phyloP scores from a whole-genome alignment of 768 basidiomycete species.

The Rhizopogon sp. region DNA sequence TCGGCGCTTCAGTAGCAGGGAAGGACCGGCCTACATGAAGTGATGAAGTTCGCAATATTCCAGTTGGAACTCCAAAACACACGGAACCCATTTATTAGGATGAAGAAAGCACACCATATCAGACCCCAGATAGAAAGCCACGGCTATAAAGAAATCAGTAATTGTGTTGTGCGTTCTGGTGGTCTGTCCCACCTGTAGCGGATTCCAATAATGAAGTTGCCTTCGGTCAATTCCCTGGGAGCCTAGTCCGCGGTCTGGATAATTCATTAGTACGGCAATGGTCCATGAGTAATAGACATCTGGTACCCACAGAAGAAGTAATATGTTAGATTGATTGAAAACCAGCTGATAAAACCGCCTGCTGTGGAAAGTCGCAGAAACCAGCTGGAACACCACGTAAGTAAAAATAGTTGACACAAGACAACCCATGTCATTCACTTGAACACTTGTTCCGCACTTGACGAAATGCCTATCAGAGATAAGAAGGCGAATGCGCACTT shows the following conservation, averaged over 20 bases:
- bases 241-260: constrained; percentile 57
- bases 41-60: constrained; percentile 41
- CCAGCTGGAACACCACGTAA: constrained; percentile 35
- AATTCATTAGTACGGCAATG: background rate
- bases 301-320: constrained; percentile 52
- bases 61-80: constrained; percentile 59
- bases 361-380: constrained; percentile 62
- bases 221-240: constrained; percentile 63
- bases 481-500: constrained; percentile 37
- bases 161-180: constrained; percentile 20
- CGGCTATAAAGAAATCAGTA: constrained; percentile 26
- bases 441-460: constrained; percentile 35
- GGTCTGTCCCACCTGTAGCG: constrained; percentile 33
- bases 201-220: constrained; percentile 55
- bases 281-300: background rate
- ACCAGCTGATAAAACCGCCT: constrained; percentile 63
- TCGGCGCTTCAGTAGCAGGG: constrained; percentile 2
- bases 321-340: constrained; percentile 63
- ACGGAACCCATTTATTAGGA: constrained; percentile 47
- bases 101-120: constrained; percentile 56
- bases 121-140: constrained; percentile 68
- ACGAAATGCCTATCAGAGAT: constrained; percentile 60
- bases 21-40: constrained; percentile 31
- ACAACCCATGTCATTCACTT: constrained; percentile 2
- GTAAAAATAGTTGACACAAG: no score